A percentile compares a stretch with the other conserved stretches of the same genome.
These are phyloP conservation scores for Dactylonectria estremocensis DNA, from an alignment of 2,329 filamentous ascomycete genomes.

Conservation along the genomic window DNA sequence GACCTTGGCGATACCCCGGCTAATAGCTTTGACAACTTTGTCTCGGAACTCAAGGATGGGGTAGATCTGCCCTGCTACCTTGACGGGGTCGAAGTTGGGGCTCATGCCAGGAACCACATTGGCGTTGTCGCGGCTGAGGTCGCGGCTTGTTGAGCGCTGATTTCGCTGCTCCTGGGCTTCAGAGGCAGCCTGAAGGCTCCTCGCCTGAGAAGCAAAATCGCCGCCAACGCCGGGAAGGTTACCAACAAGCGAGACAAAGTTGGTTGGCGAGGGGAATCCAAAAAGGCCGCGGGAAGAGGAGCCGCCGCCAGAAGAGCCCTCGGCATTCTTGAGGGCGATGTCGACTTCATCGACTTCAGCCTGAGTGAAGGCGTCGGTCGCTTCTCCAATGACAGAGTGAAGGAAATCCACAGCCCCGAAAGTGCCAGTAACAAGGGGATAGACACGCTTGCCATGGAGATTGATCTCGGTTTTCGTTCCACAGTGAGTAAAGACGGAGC, in stretches of 20 bases:
- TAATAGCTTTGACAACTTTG: slow-evolving; percentile 91
- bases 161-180: slow-evolving; percentile 76
- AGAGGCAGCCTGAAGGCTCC: slow-evolving; percentile 72
- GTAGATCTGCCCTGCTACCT: slow-evolving; percentile 87
- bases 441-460: slow-evolving; percentile 75
- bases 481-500: slow-evolving; percentile 85
- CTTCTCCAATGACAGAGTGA: slow-evolving; percentile 83
- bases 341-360: slow-evolving; percentile 89
- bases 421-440: slow-evolving; percentile 79
- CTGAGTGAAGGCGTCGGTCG: slow-evolving; percentile 87
- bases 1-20: slow-evolving; percentile 88
- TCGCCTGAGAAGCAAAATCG: slow-evolving; percentile 77
- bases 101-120: slow-evolving; percentile 83
- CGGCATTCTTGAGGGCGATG: slow-evolving; percentile 79
- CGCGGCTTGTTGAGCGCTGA: slow-evolving; percentile 51
- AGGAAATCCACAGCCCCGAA: slow-evolving; percentile 90
- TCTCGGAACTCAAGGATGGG: slow-evolving; percentile 95
- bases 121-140: slow-evolving; percentile 60
- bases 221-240: slow-evolving; percentile 81
- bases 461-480: slow-evolving; percentile 78
- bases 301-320: slow-evolving; percentile 61
- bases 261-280: slow-evolving; percentile 58
- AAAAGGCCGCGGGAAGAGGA: slow-evolving; percentile 60
- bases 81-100: slow-evolving; percentile 82
- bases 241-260: slow-evolving; percentile 81